phyloP scores from a whole-genome alignment of 345 rosid species.

The Pistacia integerrima region DNA sequence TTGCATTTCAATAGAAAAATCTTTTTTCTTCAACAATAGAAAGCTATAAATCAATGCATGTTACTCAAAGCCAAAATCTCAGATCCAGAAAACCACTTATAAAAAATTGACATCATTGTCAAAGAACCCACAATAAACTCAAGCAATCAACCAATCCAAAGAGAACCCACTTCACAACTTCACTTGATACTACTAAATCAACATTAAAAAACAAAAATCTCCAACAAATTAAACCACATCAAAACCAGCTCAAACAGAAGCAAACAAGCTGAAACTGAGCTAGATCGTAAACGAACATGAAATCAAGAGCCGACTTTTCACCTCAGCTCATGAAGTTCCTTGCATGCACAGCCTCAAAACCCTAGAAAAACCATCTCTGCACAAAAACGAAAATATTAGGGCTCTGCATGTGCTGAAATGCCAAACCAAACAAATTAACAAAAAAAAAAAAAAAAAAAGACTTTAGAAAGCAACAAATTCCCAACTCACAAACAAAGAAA shows the following conservation, averaged over 20 bases:
- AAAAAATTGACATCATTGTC: conserved; percentile 8
- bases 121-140: conserved; percentile 7
- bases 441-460: not conserved
- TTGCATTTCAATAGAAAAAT: not conserved
- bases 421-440: not conserved
- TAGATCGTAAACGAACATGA: conserved; percentile 23
- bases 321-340: conserved; percentile 31
- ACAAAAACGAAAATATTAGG: conserved; percentile 24
- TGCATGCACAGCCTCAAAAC: conserved; percentile 33
- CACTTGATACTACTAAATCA: conserved; percentile 13
- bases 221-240: conserved; percentile 17
- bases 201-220: not conserved
- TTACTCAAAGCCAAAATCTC: conserved; percentile 9
- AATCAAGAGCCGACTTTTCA: conserved; percentile 27
- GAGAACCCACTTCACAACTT: conserved; percentile 26
- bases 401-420: conserved; percentile 6
- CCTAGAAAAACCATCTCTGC: conserved; percentile 25
- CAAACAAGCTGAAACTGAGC: conserved; percentile 12
- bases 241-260: conserved; percentile 13
- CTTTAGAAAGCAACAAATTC: not conserved
- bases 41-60: conserved; percentile 19
- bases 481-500: conserved; percentile 24
- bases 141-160: conserved; percentile 20
- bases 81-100: conserved; percentile 29
- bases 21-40: not conserved